Percentiles rank a stretch among this genome's conserved stretches.
Evolutionary conservation across 768 basidiomycete species (phyloP).

Genomic region (Hemileccinum rubropunctum): DNA sequence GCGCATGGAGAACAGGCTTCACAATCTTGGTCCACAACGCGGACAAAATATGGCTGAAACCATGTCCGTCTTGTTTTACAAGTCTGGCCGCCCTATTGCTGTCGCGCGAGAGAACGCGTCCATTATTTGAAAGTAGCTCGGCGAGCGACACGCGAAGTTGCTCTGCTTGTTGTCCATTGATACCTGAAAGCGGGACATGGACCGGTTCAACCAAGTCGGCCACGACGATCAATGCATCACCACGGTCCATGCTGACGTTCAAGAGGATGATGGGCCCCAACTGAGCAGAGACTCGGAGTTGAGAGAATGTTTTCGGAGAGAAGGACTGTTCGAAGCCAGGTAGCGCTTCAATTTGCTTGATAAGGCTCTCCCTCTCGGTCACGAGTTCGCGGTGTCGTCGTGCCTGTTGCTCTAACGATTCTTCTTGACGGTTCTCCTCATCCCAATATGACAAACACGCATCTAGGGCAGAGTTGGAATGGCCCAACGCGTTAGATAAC

Average conservation of each 20-base stretch:
- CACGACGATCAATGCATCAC: background rate
- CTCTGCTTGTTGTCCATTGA: too few relatives aligned
- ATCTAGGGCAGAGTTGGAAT: background rate
- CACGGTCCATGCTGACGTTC: background rate
- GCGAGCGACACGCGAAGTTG: background rate
- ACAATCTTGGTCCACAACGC: background rate
- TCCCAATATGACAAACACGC: too few relatives aligned
- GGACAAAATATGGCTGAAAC: too few relatives aligned
- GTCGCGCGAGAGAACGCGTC: background rate
- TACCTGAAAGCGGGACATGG: conserved; percentile 1
- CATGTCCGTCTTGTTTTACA: too few relatives aligned
- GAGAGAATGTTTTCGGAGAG: background rate
- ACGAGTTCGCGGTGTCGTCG: background rate
- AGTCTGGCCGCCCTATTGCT: too few relatives aligned
- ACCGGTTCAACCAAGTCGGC: background rate
- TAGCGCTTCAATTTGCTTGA: background rate
- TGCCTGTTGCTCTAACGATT: background rate
- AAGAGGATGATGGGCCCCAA: conserved; percentile 1
- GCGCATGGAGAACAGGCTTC: background rate
- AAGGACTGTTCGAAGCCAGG: conserved; percentile 1
- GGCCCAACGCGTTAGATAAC: conserved; percentile 1
- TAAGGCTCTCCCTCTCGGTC: background rate
- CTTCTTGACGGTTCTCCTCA: too few relatives aligned
- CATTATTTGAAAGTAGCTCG: background rate
- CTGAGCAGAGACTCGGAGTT: background rate